Evolutionary conservation across 495 filamentous ascomycete genomes (phyloP), one percentile per base, ranked within the genome.

Genomic region (Filosporella fistucella): DNA sequence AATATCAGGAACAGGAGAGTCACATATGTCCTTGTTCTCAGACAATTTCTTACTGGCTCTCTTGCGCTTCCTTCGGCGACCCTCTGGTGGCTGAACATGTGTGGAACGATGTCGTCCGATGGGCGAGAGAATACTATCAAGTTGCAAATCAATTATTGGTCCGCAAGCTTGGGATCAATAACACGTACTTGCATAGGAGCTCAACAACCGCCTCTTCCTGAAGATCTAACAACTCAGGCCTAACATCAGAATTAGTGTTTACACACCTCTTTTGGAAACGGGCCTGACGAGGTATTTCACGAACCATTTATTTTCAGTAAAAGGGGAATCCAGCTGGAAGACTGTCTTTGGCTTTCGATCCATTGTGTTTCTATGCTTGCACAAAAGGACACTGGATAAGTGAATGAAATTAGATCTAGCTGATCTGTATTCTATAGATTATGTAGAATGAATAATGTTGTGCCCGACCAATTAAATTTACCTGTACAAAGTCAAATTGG

Each of bases 201-300:
- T 78, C 73, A 16, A 80, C 53, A 42, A 80, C 75, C 8, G 68
- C 68, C 25, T 77, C 69, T 57, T 81, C 75, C 35, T 77, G 61
- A 13, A 72, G 57, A 10, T 63, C 60, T 11, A 57, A 58, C 14
- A 77, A 68, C 29, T 64, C 51, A 10, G 77, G 77, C 76, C 77
- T 81, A 44, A 34, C 4, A 20, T 18, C 12, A 40, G 12, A 24
- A 14, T 7, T n/a, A 35, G n/a, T n/a, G n/a, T n/a, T n/a, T n/a
- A n/a, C n/a, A 17, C 32, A 35, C 8, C 28, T 17, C 32, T 13
- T 17, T 5, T 5, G 32, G 32, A 17, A 35, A 5, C 12, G n/a
- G n/a, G 32, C 12, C 8, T 30, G 28, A n/a, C 12, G 12, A 13
- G 12, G 32, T 5, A 17, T 9, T 17, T 26, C 6, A 11, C 60